Evolutionary conservation across 169 alveolate species (phyloP).

Genomic region (Perkinsus marinus): DNA sequence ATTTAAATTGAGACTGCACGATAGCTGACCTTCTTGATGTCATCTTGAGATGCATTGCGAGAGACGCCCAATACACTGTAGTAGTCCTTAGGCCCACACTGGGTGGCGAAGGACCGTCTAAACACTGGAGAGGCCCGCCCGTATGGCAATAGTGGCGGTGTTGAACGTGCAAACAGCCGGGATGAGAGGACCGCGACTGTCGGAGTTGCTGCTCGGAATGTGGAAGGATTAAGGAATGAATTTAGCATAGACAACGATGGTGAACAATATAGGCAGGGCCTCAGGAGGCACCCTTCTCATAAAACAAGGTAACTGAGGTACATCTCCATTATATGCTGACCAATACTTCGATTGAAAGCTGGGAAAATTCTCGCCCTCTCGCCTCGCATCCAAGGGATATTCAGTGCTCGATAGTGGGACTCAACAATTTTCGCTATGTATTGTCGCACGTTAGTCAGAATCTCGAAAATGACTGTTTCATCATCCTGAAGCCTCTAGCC

Average conservation of each 20-base stretch:
- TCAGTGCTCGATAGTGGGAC: no score
- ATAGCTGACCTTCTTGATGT: not conserved
- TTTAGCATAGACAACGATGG: not conserved
- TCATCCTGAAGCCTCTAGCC: no score
- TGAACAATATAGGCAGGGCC: not conserved
- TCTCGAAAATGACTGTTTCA: no score
- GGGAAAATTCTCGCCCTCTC: no score
- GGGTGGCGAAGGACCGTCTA: not conserved
- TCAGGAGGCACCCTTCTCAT: not conserved
- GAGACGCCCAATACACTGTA: conserved; percentile 51
- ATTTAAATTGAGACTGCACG: no score
- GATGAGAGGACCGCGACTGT: not conserved
- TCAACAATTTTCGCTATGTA: no score
- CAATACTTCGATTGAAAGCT: no score
- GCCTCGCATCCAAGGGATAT: no score
- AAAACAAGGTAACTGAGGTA: no score
- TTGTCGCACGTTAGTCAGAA: no score
- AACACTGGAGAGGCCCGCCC: not conserved
- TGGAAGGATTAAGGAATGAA: not conserved
- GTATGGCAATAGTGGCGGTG: not conserved
- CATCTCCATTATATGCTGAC: no score
- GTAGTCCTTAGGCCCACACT: conserved; percentile 35
- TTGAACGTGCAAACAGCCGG: not conserved
- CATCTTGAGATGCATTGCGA: not conserved
- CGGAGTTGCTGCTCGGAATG: no score